phyloP scores from a whole-genome alignment of 306 rosid species.

The Fragaria vesca region DNA sequence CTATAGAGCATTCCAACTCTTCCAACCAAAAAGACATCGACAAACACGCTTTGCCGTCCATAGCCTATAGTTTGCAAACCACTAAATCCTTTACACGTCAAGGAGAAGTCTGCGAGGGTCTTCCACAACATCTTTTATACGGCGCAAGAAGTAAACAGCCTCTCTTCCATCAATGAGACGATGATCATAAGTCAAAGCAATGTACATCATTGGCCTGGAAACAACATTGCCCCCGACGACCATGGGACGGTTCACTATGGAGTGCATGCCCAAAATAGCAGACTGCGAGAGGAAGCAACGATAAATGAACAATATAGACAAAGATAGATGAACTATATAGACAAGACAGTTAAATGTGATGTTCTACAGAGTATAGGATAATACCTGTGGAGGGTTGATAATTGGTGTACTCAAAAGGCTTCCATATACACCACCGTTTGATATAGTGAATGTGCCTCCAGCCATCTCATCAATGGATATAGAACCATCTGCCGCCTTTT shows the following conservation, averaged over 20 bases:
- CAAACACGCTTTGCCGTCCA: conserved; percentile 9
- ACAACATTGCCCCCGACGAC: conserved; percentile 43
- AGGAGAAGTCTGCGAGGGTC: conserved; percentile 57
- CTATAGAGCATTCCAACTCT: conserved; percentile 17
- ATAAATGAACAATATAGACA: background rate
- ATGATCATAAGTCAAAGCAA: conserved; percentile 52
- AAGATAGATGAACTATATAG: background rate
- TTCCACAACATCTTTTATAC: conserved; percentile 50
- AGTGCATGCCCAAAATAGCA: conserved; percentile 55
- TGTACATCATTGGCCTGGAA: conserved; percentile 53
- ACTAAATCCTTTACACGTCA: conserved; percentile 31
- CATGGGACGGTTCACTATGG: conserved; percentile 50
- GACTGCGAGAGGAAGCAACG: conserved; percentile 33
- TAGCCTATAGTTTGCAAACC: conserved; percentile 10
- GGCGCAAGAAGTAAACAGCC: conserved; percentile 53
- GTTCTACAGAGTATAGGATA: background rate
- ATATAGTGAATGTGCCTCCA: conserved; percentile 52
- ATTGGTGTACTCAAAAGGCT: conserved; percentile 51
- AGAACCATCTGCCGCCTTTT: conserved; percentile 50
- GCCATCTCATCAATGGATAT: conserved; percentile 57
- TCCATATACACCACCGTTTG: conserved; percentile 53
- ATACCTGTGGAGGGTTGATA: conserved; percentile 53
- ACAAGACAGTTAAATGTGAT: background rate
- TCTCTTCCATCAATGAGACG: conserved; percentile 53
- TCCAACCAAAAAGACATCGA: background rate